Evolutionary conservation across 768 basidiomycete genomes (phyloP).

Genomic region (Tulasnella sp.): DNA sequence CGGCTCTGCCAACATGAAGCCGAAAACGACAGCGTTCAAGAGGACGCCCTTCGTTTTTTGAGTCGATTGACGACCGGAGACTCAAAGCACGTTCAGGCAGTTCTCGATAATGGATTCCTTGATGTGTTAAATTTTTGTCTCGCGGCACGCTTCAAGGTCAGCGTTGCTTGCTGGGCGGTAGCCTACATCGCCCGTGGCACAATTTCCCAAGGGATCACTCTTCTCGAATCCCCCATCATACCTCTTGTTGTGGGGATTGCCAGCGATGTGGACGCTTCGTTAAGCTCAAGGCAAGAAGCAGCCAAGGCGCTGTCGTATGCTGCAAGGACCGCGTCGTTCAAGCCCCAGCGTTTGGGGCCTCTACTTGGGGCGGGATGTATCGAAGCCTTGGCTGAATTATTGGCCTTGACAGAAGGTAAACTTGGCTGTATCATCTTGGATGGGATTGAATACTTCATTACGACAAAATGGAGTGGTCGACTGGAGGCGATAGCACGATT

Average conservation of each 20-base stretch:
- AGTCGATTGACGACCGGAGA: neutral
- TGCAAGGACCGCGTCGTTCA: neutral
- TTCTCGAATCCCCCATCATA: neutral
- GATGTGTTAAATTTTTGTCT: neutral
- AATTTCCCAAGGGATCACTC: neutral
- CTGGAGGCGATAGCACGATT: neutral
- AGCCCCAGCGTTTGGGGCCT: neutral
- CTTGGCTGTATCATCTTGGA: neutral
- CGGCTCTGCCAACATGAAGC: neutral
- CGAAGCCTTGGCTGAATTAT: neutral
- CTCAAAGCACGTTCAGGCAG: neutral
- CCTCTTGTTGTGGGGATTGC: neutral
- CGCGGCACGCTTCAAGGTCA: neutral
- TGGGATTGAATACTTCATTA: neutral
- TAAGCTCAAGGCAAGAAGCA: neutral
- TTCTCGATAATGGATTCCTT: neutral
- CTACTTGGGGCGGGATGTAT: neutral
- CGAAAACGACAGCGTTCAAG: neutral
- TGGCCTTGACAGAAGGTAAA: neutral
- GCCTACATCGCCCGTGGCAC: neutral
- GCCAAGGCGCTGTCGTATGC: neutral
- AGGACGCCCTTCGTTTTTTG: neutral
- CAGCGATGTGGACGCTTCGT: neutral
- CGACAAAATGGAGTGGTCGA: neutral
- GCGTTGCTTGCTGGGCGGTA: neutral